Evolutionary conservation across 2,329 filamentous ascomycete species (phyloP).

Genomic region (Passalora sequoiae): DNA sequence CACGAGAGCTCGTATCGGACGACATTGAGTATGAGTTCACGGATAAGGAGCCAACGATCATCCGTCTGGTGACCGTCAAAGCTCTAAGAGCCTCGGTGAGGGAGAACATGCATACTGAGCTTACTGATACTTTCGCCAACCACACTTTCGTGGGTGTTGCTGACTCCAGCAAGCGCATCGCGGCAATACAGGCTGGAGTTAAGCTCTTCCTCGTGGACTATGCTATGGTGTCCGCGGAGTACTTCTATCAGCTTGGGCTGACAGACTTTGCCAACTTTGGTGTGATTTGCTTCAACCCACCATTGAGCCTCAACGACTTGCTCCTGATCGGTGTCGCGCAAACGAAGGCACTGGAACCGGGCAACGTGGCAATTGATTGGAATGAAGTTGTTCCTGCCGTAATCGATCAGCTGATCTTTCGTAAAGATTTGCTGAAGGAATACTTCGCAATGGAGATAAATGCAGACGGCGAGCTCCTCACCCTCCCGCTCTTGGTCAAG

Average conservation of each 20-base stretch:
- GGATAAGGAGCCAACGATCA: slow-evolving; percentile 63
- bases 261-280: slow-evolving; percentile 97
- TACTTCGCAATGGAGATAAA: slow-evolving; percentile 88
- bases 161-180: slow-evolving; percentile 77
- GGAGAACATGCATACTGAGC: slow-evolving; percentile 71
- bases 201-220: slow-evolving; percentile 93
- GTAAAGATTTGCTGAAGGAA: slow-evolving; percentile 80
- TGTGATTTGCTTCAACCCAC: slow-evolving; percentile 69
- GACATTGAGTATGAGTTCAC: slow-evolving; percentile 65
- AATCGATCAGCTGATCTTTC: slow-evolving; percentile 62
- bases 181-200: slow-evolving; percentile 87
- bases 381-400: slow-evolving; percentile 62
- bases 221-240: slow-evolving; percentile 75
- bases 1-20: slow-evolving; percentile 35
- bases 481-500: slow-evolving; percentile 79
- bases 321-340: slow-evolving; percentile 67
- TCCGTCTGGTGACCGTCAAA: slow-evolving; percentile 78
- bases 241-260: slow-evolving; percentile 91
- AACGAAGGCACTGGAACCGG: slow-evolving; percentile 45
- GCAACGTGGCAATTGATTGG: slow-evolving; percentile 58
- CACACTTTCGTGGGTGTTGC: slow-evolving; percentile 94
- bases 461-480: slow-evolving; percentile 67
- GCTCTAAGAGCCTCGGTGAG: slow-evolving; percentile 76
- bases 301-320: slow-evolving; percentile 65
- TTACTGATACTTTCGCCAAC: slow-evolving; percentile 80